Percentiles rank a stretch among this genome's conserved stretches.
phyloP scores from a whole-genome alignment of 176 grass and related monocot species.

The Tillandsia leiboldiana region DNA sequence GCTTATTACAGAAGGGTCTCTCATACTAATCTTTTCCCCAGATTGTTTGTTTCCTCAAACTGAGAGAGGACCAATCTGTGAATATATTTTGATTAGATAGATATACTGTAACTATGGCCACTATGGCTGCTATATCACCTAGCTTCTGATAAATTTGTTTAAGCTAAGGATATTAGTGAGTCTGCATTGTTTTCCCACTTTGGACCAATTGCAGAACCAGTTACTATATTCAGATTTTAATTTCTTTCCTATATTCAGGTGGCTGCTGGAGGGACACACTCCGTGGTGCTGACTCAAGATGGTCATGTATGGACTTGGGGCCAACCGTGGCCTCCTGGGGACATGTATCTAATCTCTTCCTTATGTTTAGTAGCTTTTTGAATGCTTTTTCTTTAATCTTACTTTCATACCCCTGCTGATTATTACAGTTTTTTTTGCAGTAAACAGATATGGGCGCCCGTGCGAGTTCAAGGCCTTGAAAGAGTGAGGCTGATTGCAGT shows the following conservation, averaged over 20 bases:
- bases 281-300: slow-evolving; percentile 86
- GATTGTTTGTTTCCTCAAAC: too few species aligned
- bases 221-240: neutral
- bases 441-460: slow-evolving; percentile 86
- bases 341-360: slow-evolving; percentile 51
- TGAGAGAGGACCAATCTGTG: too few species aligned
- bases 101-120: too few species aligned
- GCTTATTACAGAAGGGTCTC: too few species aligned
- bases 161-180: neutral
- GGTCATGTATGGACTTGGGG: slow-evolving; percentile 96
- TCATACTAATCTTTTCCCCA: too few species aligned
- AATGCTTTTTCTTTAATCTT: neutral
- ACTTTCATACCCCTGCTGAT: neutral
- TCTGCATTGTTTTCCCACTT: neutral
- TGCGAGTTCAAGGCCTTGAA: slow-evolving; percentile 84
- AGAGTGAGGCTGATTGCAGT: slow-evolving; percentile 76
- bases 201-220: neutral
- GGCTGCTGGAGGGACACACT: slow-evolving; percentile 94
- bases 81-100: too few species aligned
- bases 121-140: too few species aligned
- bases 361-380: neutral
- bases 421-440: slow-evolving; percentile 24
- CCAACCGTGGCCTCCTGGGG: slow-evolving; percentile 94
- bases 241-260: slow-evolving; percentile 44
- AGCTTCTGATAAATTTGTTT: neutral